A percentile compares a stretch with the other conserved stretches of the same genome.
Evolutionary conservation across 345 rosid genomes (phyloP).

Genomic region (Brassica cretica): DNA sequence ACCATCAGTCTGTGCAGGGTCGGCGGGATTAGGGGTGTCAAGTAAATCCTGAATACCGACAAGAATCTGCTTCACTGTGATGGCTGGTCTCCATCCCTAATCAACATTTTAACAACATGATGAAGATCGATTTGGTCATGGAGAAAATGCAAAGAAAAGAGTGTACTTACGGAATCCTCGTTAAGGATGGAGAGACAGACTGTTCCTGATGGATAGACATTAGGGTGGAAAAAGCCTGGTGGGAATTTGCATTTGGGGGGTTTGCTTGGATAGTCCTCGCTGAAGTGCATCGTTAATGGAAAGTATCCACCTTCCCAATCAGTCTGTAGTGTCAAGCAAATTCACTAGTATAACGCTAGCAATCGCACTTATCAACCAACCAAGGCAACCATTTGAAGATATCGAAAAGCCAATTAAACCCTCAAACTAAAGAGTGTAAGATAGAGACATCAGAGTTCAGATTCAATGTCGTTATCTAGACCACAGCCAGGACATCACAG

Average conservation of each 20-base stretch:
- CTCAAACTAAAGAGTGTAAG: no score
- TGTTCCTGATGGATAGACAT: slow-evolving; percentile 92
- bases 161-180: slow-evolving; percentile 70
- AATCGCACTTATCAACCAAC: neutral
- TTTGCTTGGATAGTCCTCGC: slow-evolving; percentile 91
- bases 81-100: slow-evolving; percentile 96
- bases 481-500: neutral
- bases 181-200: slow-evolving; percentile 88
- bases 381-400: neutral
- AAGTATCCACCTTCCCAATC: slow-evolving; percentile 93
- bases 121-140: neutral
- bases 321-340: slow-evolving; percentile 51
- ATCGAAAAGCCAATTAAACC: neutral
- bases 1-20: slow-evolving; percentile 92
- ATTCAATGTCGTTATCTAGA: neutral
- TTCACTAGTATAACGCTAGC: neutral
- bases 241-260: slow-evolving; percentile 92
- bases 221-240: slow-evolving; percentile 81
- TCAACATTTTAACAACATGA: neutral
- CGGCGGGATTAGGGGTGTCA: slow-evolving; percentile 83
- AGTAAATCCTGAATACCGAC: slow-evolving; percentile 88
- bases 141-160: neutral
- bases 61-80: slow-evolving; percentile 88
- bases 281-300: slow-evolving; percentile 74
- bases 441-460: neutral